Base-by-base conservation (phyloP, 2,329 filamentous ascomycete genomes). In the Trichocomaceae sp. region DNA sequence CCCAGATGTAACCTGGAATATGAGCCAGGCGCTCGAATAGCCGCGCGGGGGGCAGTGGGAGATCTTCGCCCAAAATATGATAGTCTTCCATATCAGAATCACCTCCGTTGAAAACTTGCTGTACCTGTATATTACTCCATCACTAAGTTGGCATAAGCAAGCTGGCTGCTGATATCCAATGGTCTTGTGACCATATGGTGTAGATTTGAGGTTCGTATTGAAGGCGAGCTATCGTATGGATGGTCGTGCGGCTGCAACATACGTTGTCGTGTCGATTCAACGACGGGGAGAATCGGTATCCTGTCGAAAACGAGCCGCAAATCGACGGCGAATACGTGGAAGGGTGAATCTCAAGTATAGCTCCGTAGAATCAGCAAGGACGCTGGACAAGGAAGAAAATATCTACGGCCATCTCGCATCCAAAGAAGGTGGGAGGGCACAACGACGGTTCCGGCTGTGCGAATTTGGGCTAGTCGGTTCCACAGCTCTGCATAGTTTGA, bases 1-100 rank as follows among this genome's bases (percentile, higher is more conserved):
- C 86, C 87, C 87, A 91, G 6, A 80, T 83, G 67, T 89, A 90
- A 52, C 86, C 87, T 46, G 84, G 79, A 60, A 91, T 79, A 67
- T 88, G 85, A 59, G 82, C 79, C 61, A 91, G 77, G 50, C 87
- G 82, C 68, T 90, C 86, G 63, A 85, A 86, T 52, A 91, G 79
- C 63, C 84, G 82, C 61, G 79, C 76, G 44, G 85, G 86, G 57
- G 85, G 84, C 67, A 76, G 69, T 58, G 74, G 74, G 57, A 77
- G 66, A 60, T 77, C 75, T 54, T 76, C 75, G 56, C 72, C 73
- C 48, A 76, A 64, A 48, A 75, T 64, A 59, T 66, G 62, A 52
- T 56, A 56, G 37, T 64, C 61, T 48, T 64, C 62, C 63, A 65
- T 66, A 45, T 52, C 55, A 54, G 22, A 41, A 26, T 49, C 50